Evolutionary conservation across 805 yeast species (phyloP), one percentile per base, ranked within the genome.

Genomic region (Yarrowia sp.): DNA sequence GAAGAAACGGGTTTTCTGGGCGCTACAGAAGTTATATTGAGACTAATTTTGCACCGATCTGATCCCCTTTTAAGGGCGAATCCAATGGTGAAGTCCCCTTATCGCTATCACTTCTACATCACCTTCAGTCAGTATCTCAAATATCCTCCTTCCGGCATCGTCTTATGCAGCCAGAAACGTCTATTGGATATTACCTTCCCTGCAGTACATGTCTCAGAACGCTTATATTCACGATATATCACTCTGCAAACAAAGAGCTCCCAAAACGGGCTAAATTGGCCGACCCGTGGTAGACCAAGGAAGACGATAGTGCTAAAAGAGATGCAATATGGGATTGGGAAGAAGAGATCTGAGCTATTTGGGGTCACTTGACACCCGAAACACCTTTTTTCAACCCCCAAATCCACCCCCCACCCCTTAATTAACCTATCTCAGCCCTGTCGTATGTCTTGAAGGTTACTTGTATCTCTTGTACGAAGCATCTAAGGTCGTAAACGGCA

Each of bases 111-210:
- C 9, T 8, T 14, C 50, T 14, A 4, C 3, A 15, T 7, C 50
- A 4, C 5, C 4, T 30, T 7, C 17, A 7, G 15, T 3, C 9
- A 8, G 12, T 13, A 0, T 20, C 17, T 8, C 17, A 46, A 19
- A 24, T 6, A 15, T 13, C 38, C 9, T 12, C 34, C 34, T 14
- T 6, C 12, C 13, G 17, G n/a, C 56, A 52, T 52, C 33, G 12
- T 12, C 13, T 5, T 30, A 52, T 52, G 58, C 58, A 38, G 20
- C n/a, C 40, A 14, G 2, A 50, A 50, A 52, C 58, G 58, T 52
- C 34, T 38, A 38, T 52, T 17, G 38, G 14, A 19, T 38, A 52
- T 52, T 52, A 52, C 58, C 58, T 52, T 52, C 58, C 58, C 58
- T 52, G 58, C 58, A 52, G 58, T 4, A 2, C 10, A 4, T 34